Base-by-base conservation (phyloP, 78 protist genomes). In the Cyanophora paradoxa region DNA sequence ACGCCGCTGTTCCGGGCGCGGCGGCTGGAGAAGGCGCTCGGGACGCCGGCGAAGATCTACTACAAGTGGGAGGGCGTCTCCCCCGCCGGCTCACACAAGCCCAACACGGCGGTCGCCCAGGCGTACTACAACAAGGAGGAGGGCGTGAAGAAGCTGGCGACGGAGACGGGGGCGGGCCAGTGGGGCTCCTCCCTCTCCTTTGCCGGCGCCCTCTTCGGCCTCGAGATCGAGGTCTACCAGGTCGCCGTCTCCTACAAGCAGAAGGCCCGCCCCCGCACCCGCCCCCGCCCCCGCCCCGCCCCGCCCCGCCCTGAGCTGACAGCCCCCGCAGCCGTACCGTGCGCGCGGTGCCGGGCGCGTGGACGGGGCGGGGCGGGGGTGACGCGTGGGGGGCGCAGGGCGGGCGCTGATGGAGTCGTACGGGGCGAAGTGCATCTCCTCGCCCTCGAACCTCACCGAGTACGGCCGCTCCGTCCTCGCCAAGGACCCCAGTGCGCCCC, bases 91-190 rank as follows among this genome's bases (percentile, higher is more conserved):
- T 46, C 52, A 10, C 52, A 46, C 52, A 46, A 46, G 52, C 10
- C 52, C 52, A 46, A 46, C 52, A 46, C 52, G 52, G 52, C 52
- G 52, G 52, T 46, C 10, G n/a, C 52, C 52, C 52, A 46, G 52
- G 52, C 14, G 52, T 46, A 46, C 52, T 46, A 46, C 52, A 46
- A 46, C 52, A 14, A 10, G 14, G n/a, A 46, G 52, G 52, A 10
- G 10, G 52, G 52, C 52, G 14, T 14, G 10, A 46, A 46, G 52
- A 46, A 46, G 14, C 10, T 46, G n/a, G 14, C 52, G 14, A 46
- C 52, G 52, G 52, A 46, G 52, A 46, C 52, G 52, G 52, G 52
- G 52, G 52, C 52, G 52, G 52, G 52, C n/a, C 52, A 46, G 52
- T 46, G 52, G 52, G 52, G 52, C 52, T 16, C n/a, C 52, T 10